Base-by-base conservation (phyloP, 331 rosid species). In the Prunus yedoensis region DNA sequence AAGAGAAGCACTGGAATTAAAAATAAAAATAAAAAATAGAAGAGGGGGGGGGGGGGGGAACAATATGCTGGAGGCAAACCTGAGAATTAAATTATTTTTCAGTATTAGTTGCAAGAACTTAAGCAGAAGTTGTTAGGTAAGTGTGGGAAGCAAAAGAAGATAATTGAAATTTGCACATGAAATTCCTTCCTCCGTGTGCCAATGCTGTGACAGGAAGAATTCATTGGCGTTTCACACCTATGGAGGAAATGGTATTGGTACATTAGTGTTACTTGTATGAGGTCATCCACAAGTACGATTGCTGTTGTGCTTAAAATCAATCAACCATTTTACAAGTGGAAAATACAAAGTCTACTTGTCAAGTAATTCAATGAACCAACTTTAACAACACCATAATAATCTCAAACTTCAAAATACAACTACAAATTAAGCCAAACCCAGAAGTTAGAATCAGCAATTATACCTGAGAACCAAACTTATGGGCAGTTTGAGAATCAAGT, bases 401-500 rank as follows among this genome's bases (percentile, higher is more conserved):
- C 3, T 46, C 14, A 72, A 66, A 45, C 65, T 49, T 23, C 15
- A 53, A 16, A 13, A 28, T 23, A 13, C 2, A 61, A 17, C 7
- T 18, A 21, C 8, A 9, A 77, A 68, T 10, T 20, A 69, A 63
- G 41, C 69, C 27, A 80, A 53, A 49, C 56, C 50, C 23, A 59
- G 10, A 30, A 3, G 38, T n/a, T 5, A 58, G 43, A 46, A 59
- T 38, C 52, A 53, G 27, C 43, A 64, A 15, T 46, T 28, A 20
- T 68, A 92, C 99, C 99, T 84, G 78, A 78, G 99, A 95, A 47
- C 99, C 97, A 81, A 92, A 95, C 75, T 95, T 95, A 72, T 95
- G 99, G 12, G 99, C 93, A 74, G 88, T 71, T 30, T 90, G 91
- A 56, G 88, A 87, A 82, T 92, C 97, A 70, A 89, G 99, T 14